Evolutionary conservation across 352 stramenopile species (phyloP), one percentile per base, ranked within the genome.

Genomic region (Phytophthora macrochlamydospora): DNA sequence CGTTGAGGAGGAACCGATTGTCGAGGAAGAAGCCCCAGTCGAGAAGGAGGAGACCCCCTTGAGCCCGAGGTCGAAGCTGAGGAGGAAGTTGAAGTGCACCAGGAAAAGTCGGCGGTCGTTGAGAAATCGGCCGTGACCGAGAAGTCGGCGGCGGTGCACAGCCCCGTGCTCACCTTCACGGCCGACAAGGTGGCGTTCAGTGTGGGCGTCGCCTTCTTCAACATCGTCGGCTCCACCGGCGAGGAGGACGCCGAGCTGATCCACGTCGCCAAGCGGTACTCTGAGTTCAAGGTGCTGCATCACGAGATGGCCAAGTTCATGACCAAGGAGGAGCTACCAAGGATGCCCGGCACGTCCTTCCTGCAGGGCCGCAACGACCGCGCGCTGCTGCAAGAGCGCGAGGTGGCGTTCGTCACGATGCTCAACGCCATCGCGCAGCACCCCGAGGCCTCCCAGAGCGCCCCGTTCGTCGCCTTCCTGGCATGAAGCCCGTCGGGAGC

Each of bases 261-360:
- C 30, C 64, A 72, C 58, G 51, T 91, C 35, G 70, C 74, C 46
- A 93, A 93, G 69, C 79, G 85, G 46, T 93, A 86, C 72, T 91
- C 84, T 40, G 83, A 93, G 51, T 93, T 93, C 67, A 91, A 91
- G 71, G 49, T 69, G 30, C 70, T 93, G 24, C 78, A 91, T 58
- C 52, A 71, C 14, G 65, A 90, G 37, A 72, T 91, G 58, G 60
- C 71, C 33, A 82, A 78, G 33, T 38, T 89, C 65, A 89, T 91
- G 82, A 69, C 67, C 48, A 62, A 70, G 18, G 78, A 83, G 7
- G 83, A 85, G 48, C 71, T 93, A 11, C 83, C 83, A 12, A 37
- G 69, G 9, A 69, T 91, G 38, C 80, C 83, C 5, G 81, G 75
- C 57, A 73, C 71, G 37, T 78, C 77, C 18, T 81, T 87, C 50